phyloP scores from a whole-genome alignment of 176 grass and related monocot genomes.

The Carex cristatella region DNA sequence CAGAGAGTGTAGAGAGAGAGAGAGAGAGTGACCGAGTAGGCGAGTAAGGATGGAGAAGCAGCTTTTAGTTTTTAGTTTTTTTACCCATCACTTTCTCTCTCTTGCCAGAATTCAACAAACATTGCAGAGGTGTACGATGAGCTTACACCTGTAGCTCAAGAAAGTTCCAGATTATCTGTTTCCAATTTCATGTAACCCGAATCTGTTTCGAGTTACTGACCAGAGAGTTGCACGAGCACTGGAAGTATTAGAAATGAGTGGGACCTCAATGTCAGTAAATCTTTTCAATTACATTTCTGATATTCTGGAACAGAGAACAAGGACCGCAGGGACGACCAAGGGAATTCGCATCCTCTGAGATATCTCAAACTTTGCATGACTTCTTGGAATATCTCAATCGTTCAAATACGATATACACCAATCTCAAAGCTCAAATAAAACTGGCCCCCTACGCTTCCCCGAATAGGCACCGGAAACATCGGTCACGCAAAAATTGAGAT shows the following conservation, averaged over 20 bases:
- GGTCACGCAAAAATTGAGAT: no score
- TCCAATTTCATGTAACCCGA: fast-evolving
- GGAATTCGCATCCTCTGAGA: neutral
- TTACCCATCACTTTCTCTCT: neutral
- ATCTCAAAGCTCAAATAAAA: no score
- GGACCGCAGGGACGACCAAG: neutral
- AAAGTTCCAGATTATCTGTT: neutral
- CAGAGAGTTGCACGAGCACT: no score
- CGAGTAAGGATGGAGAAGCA: neutral
- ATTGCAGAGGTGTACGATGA: neutral
- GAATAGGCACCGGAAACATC: no score
- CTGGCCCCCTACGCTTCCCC: no score
- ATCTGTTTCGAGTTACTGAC: neutral
- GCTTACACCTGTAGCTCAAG: neutral
- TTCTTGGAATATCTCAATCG: no score
- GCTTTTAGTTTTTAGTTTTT: neutral
- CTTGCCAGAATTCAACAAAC: neutral
- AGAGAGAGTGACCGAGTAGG: neutral
- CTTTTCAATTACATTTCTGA: neutral
- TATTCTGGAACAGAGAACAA: neutral
- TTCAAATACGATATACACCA: no score
- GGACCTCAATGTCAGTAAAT: neutral
- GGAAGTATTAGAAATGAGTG: neutral
- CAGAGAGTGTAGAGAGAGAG: neutral
- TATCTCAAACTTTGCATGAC: no score